Evolutionary conservation across 2,329 filamentous ascomycete species (phyloP), one percentile per base, ranked within the genome.

Genomic region (Ceratocystis lukuohia): DNA sequence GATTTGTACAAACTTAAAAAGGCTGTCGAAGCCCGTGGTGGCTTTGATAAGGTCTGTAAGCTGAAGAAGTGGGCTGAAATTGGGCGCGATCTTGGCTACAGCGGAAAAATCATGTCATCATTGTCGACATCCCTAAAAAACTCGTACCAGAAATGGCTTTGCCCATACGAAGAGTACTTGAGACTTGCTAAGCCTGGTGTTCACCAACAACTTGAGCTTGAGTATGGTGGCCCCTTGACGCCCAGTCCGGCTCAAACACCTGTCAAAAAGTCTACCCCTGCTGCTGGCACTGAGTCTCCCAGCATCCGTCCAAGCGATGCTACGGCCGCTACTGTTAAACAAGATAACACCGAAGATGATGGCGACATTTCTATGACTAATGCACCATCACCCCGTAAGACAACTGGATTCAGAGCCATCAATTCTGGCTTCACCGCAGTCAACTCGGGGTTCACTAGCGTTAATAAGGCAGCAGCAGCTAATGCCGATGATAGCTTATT

Each of bases 51-150:
- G 73, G 94, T 99, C 57, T 99, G 94, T 81, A 96, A 96, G 76
- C 82, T 88, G 66, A 99, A 99, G 78, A 97, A 97, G 78, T 99
- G 94, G 94, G 94, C 94, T 17, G 94, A 99, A 75, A 97, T 99
- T 71, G 94, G 94, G 44, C 86, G 94, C 72, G 94, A 97, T 74
- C 79, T 99, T 61, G 94, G 94, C 65, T 99, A 99, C 76, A 97
- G 93, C 73, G 94, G 94, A 74, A 99, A 99, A 79, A 99, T 99
- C 69, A 99, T 99, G 94, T 97, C 93, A 1, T 97, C 94, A 7
- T 79, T 99, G 61, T 99, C 94, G 5, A 99, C 94, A 0, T 97
- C 94, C 4, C 82, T 99, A 53, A 99, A 97, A 75, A 99, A 99
- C 75, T 97, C 94, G 0, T 99, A 95, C 72, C 91, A 96, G 74